phyloP scores from a whole-genome alignment of 805 yeast genomes.

The Barnettozyma salicaria region DNA sequence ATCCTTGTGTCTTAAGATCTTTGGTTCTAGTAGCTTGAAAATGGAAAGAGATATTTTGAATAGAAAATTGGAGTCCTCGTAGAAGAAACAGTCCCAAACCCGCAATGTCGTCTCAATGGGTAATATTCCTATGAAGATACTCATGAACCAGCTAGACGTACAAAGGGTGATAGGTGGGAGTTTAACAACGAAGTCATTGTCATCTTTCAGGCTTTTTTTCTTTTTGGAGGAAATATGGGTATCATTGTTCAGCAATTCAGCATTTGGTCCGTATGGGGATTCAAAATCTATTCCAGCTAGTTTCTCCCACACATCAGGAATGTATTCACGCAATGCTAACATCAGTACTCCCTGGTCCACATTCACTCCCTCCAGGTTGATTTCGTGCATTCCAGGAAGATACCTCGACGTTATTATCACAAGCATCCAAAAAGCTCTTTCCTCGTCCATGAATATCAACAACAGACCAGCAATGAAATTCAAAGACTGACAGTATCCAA shows the following conservation, averaged over 20 bases:
- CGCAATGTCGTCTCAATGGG: conserved; percentile 86
- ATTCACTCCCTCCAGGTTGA: conserved; percentile 88
- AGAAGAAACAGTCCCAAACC: conserved; percentile 93
- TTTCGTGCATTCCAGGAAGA: conserved; percentile 87
- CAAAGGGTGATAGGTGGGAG: conserved; percentile 89
- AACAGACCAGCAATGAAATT: conserved; percentile 88
- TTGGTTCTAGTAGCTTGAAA: conserved; percentile 67
- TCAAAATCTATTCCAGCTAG: conserved; percentile 33
- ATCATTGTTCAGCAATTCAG: conserved; percentile 24
- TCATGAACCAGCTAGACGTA: conserved; percentile 98
- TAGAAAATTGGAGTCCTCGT: conserved; percentile 82
- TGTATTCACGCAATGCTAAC: conserved; percentile 76
- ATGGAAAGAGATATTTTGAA: conserved; percentile 80
- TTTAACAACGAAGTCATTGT: conserved; percentile 52
- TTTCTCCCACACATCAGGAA: conserved; percentile 74
- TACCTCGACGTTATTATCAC: conserved; percentile 81
- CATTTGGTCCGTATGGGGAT: conserved; percentile 1
- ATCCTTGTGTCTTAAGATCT: conserved; percentile 39
- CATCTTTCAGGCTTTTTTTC: conserved; percentile 18
- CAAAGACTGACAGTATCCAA: conserved; percentile 94
- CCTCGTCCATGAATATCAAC: conserved; percentile 82
- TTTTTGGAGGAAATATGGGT: conserved; percentile 27
- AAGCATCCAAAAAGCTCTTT: conserved; percentile 91
- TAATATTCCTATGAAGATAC: conserved; percentile 83
- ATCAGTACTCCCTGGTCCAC: conserved; percentile 91